These are phyloP conservation scores for Kernera saxatilis DNA, from an alignment of 345 rosid genomes.

Conservation along the genomic window DNA sequence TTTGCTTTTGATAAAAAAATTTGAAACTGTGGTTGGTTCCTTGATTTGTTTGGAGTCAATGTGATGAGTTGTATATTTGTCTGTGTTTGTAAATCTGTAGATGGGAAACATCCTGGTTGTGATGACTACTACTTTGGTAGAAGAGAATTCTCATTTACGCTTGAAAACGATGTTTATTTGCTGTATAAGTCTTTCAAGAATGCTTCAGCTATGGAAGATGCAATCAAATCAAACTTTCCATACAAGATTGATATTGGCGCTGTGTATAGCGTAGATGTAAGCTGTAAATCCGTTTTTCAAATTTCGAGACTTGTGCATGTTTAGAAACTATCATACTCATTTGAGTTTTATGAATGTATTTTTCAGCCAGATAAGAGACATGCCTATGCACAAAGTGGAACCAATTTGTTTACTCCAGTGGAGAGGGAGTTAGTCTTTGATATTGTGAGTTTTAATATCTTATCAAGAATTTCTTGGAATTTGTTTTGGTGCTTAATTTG, in stretches of 20 bases:
- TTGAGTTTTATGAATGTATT: neutral
- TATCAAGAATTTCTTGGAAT: neutral
- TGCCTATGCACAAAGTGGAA: slow-evolving; percentile 68
- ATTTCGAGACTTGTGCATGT: too few relatives aligned
- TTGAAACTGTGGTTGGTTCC: neutral
- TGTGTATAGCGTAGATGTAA: slow-evolving; percentile 78
- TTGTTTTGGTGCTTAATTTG: neutral
- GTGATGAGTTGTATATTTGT: too few relatives aligned
- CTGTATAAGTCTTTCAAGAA: slow-evolving; percentile 72
- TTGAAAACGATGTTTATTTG: slow-evolving; percentile 65
- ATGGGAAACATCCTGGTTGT: slow-evolving; percentile 93
- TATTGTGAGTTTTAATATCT: slow-evolving; percentile 55
- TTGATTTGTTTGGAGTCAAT: neutral
- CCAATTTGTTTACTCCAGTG: slow-evolving; percentile 73
- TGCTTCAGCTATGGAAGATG: slow-evolving; percentile 49
- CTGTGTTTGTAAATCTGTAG: too few relatives aligned
- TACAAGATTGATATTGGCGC: slow-evolving; percentile 90
- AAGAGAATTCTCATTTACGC: slow-evolving; percentile 86
- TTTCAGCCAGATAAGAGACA: slow-evolving; percentile 76
- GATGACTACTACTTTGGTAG: slow-evolving; percentile 62
- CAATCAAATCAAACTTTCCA: slow-evolving; percentile 62
- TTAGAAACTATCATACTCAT: neutral
- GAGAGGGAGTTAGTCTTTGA: slow-evolving; percentile 92
- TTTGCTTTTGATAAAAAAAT: neutral
- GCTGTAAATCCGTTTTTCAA: neutral